A percentile compares a stretch with the other conserved stretches of the same genome.
Conservation (phyloP, 495 filamentous ascomycete genomes). For the Lophiotrema nucula region DNA sequence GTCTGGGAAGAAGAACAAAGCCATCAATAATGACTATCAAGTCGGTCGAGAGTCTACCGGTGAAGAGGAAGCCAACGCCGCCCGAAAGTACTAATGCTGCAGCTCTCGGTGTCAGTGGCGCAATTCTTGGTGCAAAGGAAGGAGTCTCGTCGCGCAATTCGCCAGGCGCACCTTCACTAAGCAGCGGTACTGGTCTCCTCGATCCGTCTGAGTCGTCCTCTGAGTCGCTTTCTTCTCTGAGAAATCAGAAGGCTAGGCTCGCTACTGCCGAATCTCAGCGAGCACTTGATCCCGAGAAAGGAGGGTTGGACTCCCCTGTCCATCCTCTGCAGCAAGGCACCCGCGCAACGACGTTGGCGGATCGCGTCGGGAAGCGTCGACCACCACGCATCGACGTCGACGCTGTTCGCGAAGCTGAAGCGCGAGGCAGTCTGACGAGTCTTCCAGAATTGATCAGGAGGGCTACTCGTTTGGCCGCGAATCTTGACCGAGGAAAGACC, state of each 20-base stretch:
- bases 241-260: conserved; percentile 12
- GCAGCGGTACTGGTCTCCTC: conserved; percentile 37
- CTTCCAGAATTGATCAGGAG: conserved; percentile 85
- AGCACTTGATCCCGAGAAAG: conserved; percentile 21
- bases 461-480: conserved; percentile 81
- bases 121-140: conserved; percentile 28
- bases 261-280: conserved; percentile 10
- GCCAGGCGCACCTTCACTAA: conserved; percentile 11
- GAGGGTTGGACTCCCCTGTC: conserved; percentile 8
- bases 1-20: conserved; percentile 70
- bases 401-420: conserved; percentile 73
- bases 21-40: conserved; percentile 67
- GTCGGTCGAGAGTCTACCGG: conserved; percentile 39
- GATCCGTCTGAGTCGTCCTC: conserved; percentile 39
- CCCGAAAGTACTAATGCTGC: conserved; percentile 33
- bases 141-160: conserved; percentile 10
- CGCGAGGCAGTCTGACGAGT: conserved; percentile 84
- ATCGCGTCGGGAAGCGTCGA: conserved; percentile 51
- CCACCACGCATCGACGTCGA: conserved; percentile 77
- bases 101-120: conserved; percentile 23
- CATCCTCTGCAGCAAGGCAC: conserved; percentile 32
- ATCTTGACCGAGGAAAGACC: conserved; percentile 83
- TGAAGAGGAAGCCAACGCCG: conserved; percentile 31
- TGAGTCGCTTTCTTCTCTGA: conserved; percentile 29
- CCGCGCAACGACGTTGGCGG: conserved; percentile 34